phyloP scores from a whole-genome alignment of 768 basidiomycete species.

The Kondoa subrosea region DNA sequence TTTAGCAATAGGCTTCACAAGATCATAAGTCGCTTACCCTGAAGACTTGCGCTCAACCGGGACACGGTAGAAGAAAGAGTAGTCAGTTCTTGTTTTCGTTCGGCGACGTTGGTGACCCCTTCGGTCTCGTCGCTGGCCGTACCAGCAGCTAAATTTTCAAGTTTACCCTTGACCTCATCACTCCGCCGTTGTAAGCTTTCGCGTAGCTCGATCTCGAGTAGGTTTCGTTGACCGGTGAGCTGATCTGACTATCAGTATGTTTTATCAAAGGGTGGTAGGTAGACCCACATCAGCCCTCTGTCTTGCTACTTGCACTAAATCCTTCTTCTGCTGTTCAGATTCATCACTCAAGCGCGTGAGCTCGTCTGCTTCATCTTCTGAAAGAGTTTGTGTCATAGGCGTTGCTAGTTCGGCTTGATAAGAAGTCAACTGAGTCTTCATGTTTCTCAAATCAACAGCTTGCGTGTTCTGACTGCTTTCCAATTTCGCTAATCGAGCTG shows the following conservation, averaged over 20 bases:
- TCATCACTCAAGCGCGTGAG: conserved; percentile 56
- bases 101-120: conserved; percentile 48
- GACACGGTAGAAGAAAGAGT: conserved; percentile 52
- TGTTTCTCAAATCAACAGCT: conserved; percentile 49
- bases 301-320: conserved; percentile 51
- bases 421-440: conserved; percentile 48
- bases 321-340: conserved; percentile 55
- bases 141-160: conserved; percentile 55
- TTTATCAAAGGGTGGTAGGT: not conserved
- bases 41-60: not conserved
- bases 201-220: conserved; percentile 79
- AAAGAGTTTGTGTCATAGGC: conserved; percentile 58
- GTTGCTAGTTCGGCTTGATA: conserved; percentile 31
- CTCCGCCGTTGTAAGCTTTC: conserved; percentile 65
- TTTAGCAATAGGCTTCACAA: not conserved
- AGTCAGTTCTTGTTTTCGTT: conserved; percentile 51
- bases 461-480: conserved; percentile 55
- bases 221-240: conserved; percentile 59
- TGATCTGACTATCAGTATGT: conserved; percentile 28
- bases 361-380: conserved; percentile 49
- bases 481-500: conserved; percentile 45
- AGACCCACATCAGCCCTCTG: conserved; percentile 50
- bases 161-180: conserved; percentile 56
- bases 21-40: too few relatives aligned
- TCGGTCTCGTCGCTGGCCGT: conserved; percentile 30